Evolutionary conservation across 1,139 yeast species (phyloP), one percentile per base, ranked within the genome.

Genomic region (Lodderomyces orthopsilosis): DNA sequence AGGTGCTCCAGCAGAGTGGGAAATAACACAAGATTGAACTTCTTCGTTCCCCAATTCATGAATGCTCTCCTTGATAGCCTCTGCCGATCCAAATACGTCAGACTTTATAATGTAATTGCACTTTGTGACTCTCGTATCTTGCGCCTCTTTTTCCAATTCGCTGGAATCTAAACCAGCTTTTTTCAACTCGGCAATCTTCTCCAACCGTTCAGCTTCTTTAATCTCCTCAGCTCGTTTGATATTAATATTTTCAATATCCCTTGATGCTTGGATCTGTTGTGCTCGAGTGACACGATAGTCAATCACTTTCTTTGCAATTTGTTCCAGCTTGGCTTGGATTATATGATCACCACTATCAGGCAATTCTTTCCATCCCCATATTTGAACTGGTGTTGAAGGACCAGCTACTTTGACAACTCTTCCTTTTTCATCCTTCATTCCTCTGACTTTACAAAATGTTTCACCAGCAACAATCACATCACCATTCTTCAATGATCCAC

Each of bases 331-430:
- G 7, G 95, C 95, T 58, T 89, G 85, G 6, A 93, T 61, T 1
- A 87, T 81, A 52, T 80, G 81, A 51, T 90, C 96, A 2, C 99
- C 99, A 17, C 96, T 94, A 41, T 81, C 87, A 0, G 98, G 98
- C 38, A 90, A 66, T 34, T 83, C 93, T 57, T 87, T 90, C 98
- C 98, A 93, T 0, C 99, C 98, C 64, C 90, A 77, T 5, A 93
- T 74, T 56, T 90, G 95, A 1, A 89, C 95, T 0, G 98, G 97
- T 2, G 87, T 83, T 0, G 97, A 86, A 0, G 99, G 98, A 0
- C 81, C 80, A 0, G 96, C 98, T 22, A 63, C 46, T 50, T 81
- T 79, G 12, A 90, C 65, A 1, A 68, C 46, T 50, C 81, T 82
- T 2, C 93, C 93, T 46, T 67, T 61, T 54, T 89, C 96, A 61